These are phyloP conservation scores for Oehlia diaphana DNA, from an alignment of 192 early-diverging fungal species.

Conservation along the genomic window DNA sequence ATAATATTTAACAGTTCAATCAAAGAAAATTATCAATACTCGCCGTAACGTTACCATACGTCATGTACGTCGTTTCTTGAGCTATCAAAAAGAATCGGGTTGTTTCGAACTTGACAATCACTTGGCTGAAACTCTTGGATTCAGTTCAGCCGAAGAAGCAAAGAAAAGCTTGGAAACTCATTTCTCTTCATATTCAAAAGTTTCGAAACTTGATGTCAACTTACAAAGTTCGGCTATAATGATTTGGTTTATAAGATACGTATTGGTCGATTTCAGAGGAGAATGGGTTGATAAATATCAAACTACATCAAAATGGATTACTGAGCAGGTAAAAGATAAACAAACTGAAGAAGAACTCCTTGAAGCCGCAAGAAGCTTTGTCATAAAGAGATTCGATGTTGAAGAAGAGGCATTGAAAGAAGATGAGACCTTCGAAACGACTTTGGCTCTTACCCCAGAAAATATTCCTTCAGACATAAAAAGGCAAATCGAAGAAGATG, in stretches of 20 bases:
- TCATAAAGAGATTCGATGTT: conserved; percentile 21
- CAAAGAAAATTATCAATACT: conserved; percentile 5
- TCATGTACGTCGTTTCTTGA: conserved; percentile 17
- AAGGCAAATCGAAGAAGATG: not conserved
- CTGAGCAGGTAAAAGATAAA: conserved; percentile 8
- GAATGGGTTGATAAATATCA: conserved; percentile 18
- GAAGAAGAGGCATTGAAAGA: not conserved
- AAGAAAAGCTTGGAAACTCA: conserved; percentile 2
- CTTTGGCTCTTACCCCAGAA: not conserved
- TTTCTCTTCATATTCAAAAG: conserved; percentile 11
- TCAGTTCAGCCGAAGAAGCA: conserved; percentile 15
- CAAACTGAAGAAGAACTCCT: conserved; percentile 11
- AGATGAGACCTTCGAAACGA: conserved; percentile 7
- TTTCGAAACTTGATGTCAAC: not conserved
- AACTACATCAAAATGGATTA: conserved; percentile 5
- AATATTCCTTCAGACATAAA: not conserved
- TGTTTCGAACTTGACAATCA: conserved; percentile 11
- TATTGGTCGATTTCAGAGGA: conserved; percentile 2
- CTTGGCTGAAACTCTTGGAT: conserved; percentile 11
- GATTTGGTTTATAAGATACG: conserved; percentile 23
- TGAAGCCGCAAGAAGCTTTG: conserved; percentile 7
- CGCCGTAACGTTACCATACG: not conserved
- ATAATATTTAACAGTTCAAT: not conserved
- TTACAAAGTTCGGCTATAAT: conserved; percentile 16
- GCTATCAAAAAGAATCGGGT: conserved; percentile 18